Base-by-base conservation (phyloP, 140 eudicot genomes). In the Erigeron philadelphicus region DNA sequence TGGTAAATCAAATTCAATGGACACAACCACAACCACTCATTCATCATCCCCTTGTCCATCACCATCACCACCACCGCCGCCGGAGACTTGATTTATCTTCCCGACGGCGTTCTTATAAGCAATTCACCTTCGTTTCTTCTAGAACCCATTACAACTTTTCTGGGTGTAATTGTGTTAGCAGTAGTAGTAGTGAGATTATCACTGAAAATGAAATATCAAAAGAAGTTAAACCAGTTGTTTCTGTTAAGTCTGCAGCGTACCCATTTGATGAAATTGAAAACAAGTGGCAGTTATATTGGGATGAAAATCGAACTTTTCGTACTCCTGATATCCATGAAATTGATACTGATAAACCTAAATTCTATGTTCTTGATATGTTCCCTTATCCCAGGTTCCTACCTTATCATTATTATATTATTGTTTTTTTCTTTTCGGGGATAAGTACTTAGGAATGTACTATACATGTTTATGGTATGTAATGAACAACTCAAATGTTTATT, bases 321-420 rank as follows among this genome's bases (percentile, higher is more conserved):
- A 89, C 95, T 4, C 96, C 95, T 2, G 96, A 88, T 78, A 86
- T 80, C 15, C 50, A 71, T 53, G 78, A 82, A 19, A 59, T 89
- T 78, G 98, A 89, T 78, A 83, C 87, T n/a, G 81, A 93, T 15
- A 92, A 88, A 71, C 95, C 98, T 70, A 92, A 92, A 67, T 92
- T 75, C 62, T 92, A 92, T 59, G 96, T 88, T 71, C 96, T 92
- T 46, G 98, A 92, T 66, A 92, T 92, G 98, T 92, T 92, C 68
- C 98, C 98, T 68, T 89, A 88, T 76, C 96, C 98, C 44, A 88
- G 96, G 98, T 92, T 71, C 31, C 54, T 18, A 11, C 11, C 8
- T 23, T 21, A 31, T 2, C 9, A 56, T 7, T 18, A 19, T 56
- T 56, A 1, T 25, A 57, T 57, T 9, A 57, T 21, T 23, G 15